Conservation (phyloP, 2,329 filamentous ascomycete species). For the Dactylellina sp. region DNA sequence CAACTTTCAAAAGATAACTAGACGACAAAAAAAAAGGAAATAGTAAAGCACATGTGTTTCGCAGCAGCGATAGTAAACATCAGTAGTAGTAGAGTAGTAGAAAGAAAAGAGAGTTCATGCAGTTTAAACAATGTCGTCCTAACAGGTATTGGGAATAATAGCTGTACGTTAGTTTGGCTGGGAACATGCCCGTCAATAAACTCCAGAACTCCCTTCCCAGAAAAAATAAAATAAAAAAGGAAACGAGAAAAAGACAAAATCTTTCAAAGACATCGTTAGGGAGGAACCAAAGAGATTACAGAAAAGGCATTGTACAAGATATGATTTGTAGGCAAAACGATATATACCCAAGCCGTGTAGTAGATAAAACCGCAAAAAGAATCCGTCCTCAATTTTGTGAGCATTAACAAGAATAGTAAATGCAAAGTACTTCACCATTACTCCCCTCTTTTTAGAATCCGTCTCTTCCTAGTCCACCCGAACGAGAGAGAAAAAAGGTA, state of each 20-base stretch:
- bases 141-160: slow-evolving; percentile 32
- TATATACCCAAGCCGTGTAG: slow-evolving; percentile 51
- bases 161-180: slow-evolving; percentile 33
- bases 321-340: slow-evolving; percentile 17
- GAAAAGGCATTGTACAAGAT: slow-evolving; percentile 42
- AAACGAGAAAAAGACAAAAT: slow-evolving; percentile 15
- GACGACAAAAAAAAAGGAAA: slow-evolving; percentile 9
- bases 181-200: slow-evolving; percentile 54
- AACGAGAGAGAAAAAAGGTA: slow-evolving; percentile 21
- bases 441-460: slow-evolving; percentile 51
- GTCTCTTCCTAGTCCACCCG: slow-evolving; percentile 37
- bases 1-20: slow-evolving; percentile 8
- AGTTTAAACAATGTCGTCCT: slow-evolving; percentile 48
- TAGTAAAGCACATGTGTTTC: background rate
- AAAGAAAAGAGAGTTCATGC: slow-evolving; percentile 52
- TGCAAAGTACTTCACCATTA: slow-evolving; percentile 52
- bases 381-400: slow-evolving; percentile 45
- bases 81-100: background rate
- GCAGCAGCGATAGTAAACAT: background rate
- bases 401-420: slow-evolving; percentile 49
- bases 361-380: background rate
- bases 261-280: slow-evolving; percentile 22
- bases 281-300: slow-evolving; percentile 14
- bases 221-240: too few species aligned
- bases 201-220: slow-evolving; percentile 56